These are phyloP conservation scores for Onygenales sp. DNA, from an alignment of 2,329 filamentous ascomycete species.

Conservation along the genomic window DNA sequence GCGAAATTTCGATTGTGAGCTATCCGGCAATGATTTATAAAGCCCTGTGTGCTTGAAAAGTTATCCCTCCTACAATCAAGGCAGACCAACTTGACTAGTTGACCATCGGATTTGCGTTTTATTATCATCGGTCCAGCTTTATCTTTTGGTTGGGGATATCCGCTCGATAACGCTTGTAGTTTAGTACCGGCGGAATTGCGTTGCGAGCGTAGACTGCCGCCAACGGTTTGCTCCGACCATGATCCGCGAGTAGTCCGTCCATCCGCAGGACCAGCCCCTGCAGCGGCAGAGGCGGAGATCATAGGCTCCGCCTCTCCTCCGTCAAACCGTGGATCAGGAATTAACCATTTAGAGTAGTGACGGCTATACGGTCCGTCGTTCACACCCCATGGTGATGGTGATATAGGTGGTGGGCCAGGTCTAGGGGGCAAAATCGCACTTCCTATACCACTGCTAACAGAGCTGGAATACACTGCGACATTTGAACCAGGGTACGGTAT, in stretches of 20 bases:
- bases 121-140: conserved; percentile 75
- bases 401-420: conserved; percentile 59
- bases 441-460: conserved; percentile 66
- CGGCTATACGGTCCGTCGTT: conserved; percentile 85
- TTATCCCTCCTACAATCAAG: conserved; percentile 79
- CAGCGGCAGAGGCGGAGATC: conserved; percentile 13
- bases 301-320: conserved; percentile 39
- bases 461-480: conserved; percentile 48
- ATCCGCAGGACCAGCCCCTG: conserved; percentile 46
- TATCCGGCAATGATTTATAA: conserved; percentile 97
- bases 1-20: conserved; percentile 89
- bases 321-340: conserved; percentile 81
- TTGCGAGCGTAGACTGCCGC: conserved; percentile 47
- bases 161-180: conserved; percentile 59
- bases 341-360: conserved; percentile 92
- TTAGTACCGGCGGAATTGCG: conserved; percentile 53
- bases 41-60: conserved; percentile 95
- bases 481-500: conserved; percentile 76
- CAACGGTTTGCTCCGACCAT: conserved; percentile 45
- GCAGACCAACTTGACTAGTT: conserved; percentile 84
- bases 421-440: conserved; percentile 53
- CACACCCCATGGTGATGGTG: conserved; percentile 83
- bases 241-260: conserved; percentile 73
- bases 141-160: conserved; percentile 65
- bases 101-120: conserved; percentile 71